Percentiles rank a stretch among this genome's conserved stretches.
These are phyloP conservation scores for Cymbopogon flexuosus DNA, from an alignment of 202 grass and related monocot species.

Conservation along the genomic window DNA sequence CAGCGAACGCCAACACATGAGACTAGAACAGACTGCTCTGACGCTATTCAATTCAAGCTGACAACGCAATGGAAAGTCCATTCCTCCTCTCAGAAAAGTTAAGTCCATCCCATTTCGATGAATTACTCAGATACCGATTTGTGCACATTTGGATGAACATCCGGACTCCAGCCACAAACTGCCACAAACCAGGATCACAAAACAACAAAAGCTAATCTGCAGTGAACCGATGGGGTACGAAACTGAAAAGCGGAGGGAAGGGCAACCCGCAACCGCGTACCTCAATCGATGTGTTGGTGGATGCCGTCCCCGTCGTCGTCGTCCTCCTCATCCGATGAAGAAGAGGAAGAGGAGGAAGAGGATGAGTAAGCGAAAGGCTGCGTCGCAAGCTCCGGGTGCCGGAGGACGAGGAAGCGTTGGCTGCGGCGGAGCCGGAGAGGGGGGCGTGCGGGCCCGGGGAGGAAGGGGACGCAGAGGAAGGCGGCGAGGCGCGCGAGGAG, in stretches of 20 bases:
- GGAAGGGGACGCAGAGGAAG: slow-evolving; percentile 48
- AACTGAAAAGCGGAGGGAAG: background rate
- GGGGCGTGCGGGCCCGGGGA: slow-evolving; percentile 15
- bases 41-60: background rate
- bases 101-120: background rate
- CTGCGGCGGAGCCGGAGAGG: background rate
- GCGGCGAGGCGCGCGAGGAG: slow-evolving; percentile 45
- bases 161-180: background rate
- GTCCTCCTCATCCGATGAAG: slow-evolving; percentile 35
- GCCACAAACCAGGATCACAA: background rate
- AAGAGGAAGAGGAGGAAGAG: slow-evolving; percentile 22
- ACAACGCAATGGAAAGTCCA: background rate
- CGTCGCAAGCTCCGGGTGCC: background rate
- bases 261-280: background rate
- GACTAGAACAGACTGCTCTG: background rate
- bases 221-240: background rate
- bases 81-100: background rate
- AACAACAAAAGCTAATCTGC: background rate
- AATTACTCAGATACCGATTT: background rate
- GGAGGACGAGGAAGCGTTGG: slow-evolving; percentile 19
- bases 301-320: slow-evolving; percentile 15
- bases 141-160: background rate
- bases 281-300: slow-evolving; percentile 49
- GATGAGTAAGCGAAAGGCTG: slow-evolving; percentile 5
- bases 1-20: background rate